Evolutionary conservation across 2,329 filamentous ascomycete species (phyloP).

Genomic region (Pestalotiopsis sp.): DNA sequence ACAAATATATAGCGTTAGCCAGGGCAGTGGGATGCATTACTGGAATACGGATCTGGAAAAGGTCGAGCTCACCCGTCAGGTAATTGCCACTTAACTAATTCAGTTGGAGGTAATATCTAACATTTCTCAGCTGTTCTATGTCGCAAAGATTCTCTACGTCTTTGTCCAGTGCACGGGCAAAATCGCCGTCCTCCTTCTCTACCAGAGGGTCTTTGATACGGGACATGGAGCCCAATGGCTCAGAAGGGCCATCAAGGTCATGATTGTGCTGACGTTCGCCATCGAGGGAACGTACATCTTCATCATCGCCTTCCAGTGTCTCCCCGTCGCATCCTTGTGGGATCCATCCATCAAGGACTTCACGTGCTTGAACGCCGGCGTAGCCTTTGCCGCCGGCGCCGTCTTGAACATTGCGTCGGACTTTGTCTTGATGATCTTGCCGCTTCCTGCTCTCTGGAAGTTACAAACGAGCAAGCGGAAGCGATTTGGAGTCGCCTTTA

Average conservation of each 20-base stretch:
- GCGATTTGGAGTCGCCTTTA: not conserved
- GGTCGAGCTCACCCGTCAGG: not conserved
- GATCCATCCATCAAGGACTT: conserved; percentile 3
- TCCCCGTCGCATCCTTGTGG: conserved; percentile 7
- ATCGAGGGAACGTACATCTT: conserved; percentile 7
- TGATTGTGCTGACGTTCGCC: conserved; percentile 6
- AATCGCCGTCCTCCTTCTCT: conserved; percentile 1
- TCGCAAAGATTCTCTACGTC: conserved; percentile 8
- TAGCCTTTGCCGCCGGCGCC: conserved; percentile 1
- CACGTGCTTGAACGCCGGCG: not conserved
- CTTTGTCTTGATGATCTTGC: conserved; percentile 4
- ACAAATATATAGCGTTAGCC: not conserved
- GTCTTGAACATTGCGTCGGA: conserved; percentile 6
- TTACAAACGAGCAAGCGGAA: conserved; percentile 2
- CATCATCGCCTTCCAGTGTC: conserved; percentile 10
- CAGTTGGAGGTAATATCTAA: not conserved
- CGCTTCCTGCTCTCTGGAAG: conserved; percentile 8
- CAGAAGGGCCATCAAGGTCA: not conserved
- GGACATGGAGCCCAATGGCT: not conserved
- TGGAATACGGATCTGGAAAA: conserved; percentile 4
- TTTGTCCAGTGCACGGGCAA: conserved; percentile 7
- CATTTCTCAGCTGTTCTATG: conserved; percentile 4
- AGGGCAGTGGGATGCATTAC: conserved; percentile 7
- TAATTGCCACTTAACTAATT: not conserved
- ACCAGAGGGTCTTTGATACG: conserved; percentile 7